These are phyloP conservation scores for Eutypella sp. DNA, from an alignment of 2,329 filamentous ascomycete species.

Conservation along the genomic window DNA sequence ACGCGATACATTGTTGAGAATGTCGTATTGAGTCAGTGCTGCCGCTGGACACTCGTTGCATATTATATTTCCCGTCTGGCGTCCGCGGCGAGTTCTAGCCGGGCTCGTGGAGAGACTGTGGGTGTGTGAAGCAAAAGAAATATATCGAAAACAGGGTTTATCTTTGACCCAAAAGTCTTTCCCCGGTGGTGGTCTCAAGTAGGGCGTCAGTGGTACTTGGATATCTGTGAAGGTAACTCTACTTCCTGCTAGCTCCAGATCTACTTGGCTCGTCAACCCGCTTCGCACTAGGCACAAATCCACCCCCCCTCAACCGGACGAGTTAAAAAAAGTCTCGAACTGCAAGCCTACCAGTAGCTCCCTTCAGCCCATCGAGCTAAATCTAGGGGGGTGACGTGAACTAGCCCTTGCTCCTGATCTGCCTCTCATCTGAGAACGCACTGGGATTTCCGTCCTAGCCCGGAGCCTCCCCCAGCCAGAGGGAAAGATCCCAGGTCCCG, in stretches of 20 bases:
- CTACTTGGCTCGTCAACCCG: neutral
- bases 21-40: neutral
- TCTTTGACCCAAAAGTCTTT: neutral
- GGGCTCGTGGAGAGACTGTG: neutral
- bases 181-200: neutral
- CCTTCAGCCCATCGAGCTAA: slow-evolving; percentile 1
- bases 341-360: neutral
- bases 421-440: neutral
- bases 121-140: neutral
- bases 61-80: neutral
- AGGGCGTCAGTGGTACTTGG: neutral
- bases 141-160: neutral
- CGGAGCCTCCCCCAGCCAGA: neutral
- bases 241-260: neutral
- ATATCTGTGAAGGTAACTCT: neutral
- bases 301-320: neutral
- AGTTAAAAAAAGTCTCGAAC: slow-evolving; percentile 1
- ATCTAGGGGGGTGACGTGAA: neutral
- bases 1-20: neutral
- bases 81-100: neutral
- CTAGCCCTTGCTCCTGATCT: neutral
- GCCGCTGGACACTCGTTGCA: neutral
- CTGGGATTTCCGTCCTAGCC: neutral
- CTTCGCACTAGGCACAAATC: neutral
- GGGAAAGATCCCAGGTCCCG: neutral